These are phyloP conservation scores for Rhodofomes roseus DNA, from an alignment of 1,284 basidiomycete species.

Conservation along the genomic window DNA sequence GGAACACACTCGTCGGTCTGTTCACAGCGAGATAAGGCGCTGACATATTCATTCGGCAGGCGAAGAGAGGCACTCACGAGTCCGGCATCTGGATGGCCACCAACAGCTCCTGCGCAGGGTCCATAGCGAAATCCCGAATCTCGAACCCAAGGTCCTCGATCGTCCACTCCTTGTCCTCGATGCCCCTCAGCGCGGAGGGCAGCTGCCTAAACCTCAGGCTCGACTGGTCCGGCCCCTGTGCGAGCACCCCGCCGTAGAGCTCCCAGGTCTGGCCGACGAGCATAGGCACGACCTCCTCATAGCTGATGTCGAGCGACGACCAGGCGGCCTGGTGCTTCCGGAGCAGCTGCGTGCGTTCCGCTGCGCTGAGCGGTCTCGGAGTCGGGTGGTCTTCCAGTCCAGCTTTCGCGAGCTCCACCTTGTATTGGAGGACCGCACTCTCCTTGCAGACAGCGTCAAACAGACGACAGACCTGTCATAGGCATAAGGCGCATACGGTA, in stretches of 20 bases:
- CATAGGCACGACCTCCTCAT: conserved; percentile 37
- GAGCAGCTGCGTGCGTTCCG: conserved; percentile 40
- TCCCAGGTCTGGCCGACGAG: conserved; percentile 40
- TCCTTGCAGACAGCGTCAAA: conserved; percentile 37
- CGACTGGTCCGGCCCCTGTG: conserved; percentile 33
- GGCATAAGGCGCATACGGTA: not conserved
- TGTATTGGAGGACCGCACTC: conserved; percentile 42
- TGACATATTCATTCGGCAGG: not conserved
- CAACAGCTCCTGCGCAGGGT: conserved; percentile 58
- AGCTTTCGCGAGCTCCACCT: conserved; percentile 46
- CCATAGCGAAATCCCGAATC: conserved; percentile 59
- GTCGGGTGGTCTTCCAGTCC: conserved; percentile 44
- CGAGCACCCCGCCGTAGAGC: conserved; percentile 57
- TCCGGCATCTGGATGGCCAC: conserved; percentile 41
- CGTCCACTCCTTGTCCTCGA: conserved; percentile 46
- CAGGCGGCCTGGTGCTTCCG: conserved; percentile 43
- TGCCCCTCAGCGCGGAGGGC: conserved; percentile 44
- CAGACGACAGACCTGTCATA: conserved; percentile 41
- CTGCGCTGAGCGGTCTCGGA: conserved; percentile 22
- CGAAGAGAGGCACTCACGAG: conserved; percentile 3
- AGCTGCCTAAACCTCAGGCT: conserved; percentile 44
- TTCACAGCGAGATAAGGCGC: conserved; percentile 1
- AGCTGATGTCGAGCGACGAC: conserved; percentile 39
- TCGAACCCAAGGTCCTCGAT: conserved; percentile 34
- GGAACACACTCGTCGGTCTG: conserved; percentile 11